Base-by-base conservation (phyloP, 2,329 filamentous ascomycete species). In the Furcasterigmium furcatum region DNA sequence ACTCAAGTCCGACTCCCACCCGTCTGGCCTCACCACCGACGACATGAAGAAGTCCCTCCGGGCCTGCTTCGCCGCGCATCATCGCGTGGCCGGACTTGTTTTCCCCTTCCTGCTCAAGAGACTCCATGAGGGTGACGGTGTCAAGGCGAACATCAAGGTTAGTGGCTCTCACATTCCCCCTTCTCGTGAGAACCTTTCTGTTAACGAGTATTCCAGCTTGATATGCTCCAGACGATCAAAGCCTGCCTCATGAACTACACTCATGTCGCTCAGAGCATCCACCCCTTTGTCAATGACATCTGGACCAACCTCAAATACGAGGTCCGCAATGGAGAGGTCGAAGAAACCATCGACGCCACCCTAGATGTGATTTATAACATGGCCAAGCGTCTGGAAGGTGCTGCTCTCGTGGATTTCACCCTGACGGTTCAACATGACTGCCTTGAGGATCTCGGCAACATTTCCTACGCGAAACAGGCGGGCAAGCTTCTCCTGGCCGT, bases 291-390 rank as follows among this genome's bases (percentile, higher is more conserved):
- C 16, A 66, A 72, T 41, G 69, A 73, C 38, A 72, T 81, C 39
- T 83, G 79, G 79, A 67, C 68, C 24, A 78, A 77, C n/a, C 71
- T 83, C 39, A 83, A 82, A 56, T 82, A 80, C 49, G 79, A 83
- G 51, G 79, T 82, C 12, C 74, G 79, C 27, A 81, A 82, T 44
- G 79, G 79, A 12, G 79, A 83, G 48, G 70, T 79, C 9, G 72
- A 76, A 48, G 79, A 82, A 49, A 73, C 72, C 1, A 76, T 82
- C 13, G 74, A 79, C 56, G 73, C 73, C 4, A 81, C 79, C 1
- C 61, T 82, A 14, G 73, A 74, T 38, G 75, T 79, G 4, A 70
- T 83, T 43, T 70, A 72, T 27, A 66, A 74, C 9, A 65, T 81
- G 3, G 66, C 76, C 0, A 66, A 61, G 9, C 66, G 68, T 39